Base-by-base conservation (phyloP, 2,329 filamentous ascomycete genomes). In the Xylaria sp. region DNA sequence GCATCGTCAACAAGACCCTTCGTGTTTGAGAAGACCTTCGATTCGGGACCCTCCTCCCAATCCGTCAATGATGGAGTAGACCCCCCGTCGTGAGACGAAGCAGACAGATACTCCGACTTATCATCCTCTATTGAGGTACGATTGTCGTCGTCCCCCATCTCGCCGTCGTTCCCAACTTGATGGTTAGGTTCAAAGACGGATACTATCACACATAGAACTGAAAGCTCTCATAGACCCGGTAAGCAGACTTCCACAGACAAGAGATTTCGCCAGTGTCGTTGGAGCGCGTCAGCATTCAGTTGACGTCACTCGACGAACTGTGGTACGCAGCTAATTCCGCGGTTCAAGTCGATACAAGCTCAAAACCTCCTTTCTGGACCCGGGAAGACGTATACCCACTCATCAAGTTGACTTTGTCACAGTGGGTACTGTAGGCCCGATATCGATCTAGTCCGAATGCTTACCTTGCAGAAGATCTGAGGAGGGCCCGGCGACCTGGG, bases 111-210 rank as follows among this genome's bases (percentile, higher is more conserved):
- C 43, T 46, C 50, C 8, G 57, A 61, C 7, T 34, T 45, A 20
- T 57, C 57, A 34, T 56, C 51, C n/a, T 59, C 52, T 9, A 11
- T 29, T 16, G 60, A 62, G 48, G 48, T 41, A 40, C 52, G 55
- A 51, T 52, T 46, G 48, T 42, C 44, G 40, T 52, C 47, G 46
- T 57, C 57, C 50, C 52, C 53, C 57, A 57, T 60, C 38, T 48
- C 48, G 48, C 46, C 22, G 26, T 44, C 43, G 22, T 18, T 48
- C n/a, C 26, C 54, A 47, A n/a, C 44, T 26, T 20, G 38, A 8
- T 44, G 44, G 16, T 48, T 37, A 40, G 52, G 42, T 26, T 57
- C 18, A 21, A 50, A 20, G 37, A 45, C 53, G 11, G 55, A 45
- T 42, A 50, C 37, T 39, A 42, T 39, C 20, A 19, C 50, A n/a